Base-by-base conservation (phyloP, 805 yeast genomes). In the Wickerhamomyces mucosus region DNA sequence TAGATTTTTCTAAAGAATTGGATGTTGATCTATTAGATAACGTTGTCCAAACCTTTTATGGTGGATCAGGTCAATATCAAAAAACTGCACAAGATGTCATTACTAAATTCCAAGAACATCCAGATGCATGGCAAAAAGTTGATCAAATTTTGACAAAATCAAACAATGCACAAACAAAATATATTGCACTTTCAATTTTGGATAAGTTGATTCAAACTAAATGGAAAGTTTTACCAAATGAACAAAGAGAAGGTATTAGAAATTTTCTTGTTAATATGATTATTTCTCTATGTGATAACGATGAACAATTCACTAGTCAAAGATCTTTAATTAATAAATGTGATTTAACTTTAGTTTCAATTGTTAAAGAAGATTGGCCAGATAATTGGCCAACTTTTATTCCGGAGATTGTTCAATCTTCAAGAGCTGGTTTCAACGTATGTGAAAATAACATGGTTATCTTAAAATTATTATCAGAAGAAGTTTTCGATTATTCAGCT, bases 301-400 rank as follows among this genome's bases (percentile, higher is more conserved):
- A 84, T 38, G 61, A 66, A 8, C 65, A 72, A 20, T 85, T 88
- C 51, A 69, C 67, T 30, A 58, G 69, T 26, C 85, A 85, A 51
- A 78, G 78, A 49, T 77, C 96, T 15, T 67, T 92, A 50, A 84
- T 92, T 51, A 84, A 81, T 63, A 92, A 92, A 57, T 86, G 88
- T 47, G 95, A 92, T 59, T 68, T 92, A 50, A 89, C 97, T 12
- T 65, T 92, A 48, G 98, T 92, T 22, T 94, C 88, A 51, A 78
- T 92, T 32, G 72, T 92, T 50, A 92, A 92, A 51, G 97, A 92
- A 60, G 99, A 92, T 55, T 92, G 99, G 99, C 99, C 99, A 21
- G 84, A 78, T 46, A 82, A 88, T 55, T 92, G 99, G 99, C 97
- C 97, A 14, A 82, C 79, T 48, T 92, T 92, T 50, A 81, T 92